Evolutionary conservation across 1,284 basidiomycete species (phyloP).

Genomic region (Athelia psychrophila): DNA sequence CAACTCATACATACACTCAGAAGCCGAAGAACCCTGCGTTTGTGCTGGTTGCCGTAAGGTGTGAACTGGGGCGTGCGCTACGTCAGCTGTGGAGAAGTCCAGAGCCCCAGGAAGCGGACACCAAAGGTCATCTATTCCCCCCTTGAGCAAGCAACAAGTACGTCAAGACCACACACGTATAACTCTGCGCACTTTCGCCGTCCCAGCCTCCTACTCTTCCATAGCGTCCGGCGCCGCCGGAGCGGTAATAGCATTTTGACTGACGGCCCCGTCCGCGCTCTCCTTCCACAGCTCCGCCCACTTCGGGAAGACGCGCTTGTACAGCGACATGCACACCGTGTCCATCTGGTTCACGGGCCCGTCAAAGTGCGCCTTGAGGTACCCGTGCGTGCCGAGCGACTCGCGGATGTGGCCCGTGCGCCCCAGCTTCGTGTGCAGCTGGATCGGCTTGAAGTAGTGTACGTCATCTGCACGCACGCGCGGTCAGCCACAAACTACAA

Average conservation of each 20-base stretch:
- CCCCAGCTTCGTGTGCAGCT: constrained; percentile 92
- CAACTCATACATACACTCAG: too few species aligned
- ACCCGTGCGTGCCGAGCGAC: constrained; percentile 96
- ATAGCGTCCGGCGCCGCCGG: constrained; percentile 11
- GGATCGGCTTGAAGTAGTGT: constrained; percentile 91
- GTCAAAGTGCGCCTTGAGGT: constrained; percentile 98
- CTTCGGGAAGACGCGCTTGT: constrained; percentile 89
- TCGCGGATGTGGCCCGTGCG: constrained; percentile 91
- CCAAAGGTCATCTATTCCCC: too few species aligned
- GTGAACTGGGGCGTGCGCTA: too few species aligned
- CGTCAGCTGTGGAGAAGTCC: too few species aligned
- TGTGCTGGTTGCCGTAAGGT: too few species aligned
- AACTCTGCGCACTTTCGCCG: too few species aligned
- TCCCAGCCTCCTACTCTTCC: too few species aligned
- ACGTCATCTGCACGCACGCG: constrained; percentile 76
- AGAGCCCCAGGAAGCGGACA: too few species aligned
- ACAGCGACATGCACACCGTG: constrained; percentile 87
- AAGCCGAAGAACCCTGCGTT: too few species aligned
- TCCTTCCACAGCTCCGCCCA: constrained; percentile 63
- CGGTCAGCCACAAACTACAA: background rate
- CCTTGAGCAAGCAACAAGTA: too few species aligned
- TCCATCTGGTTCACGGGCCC: constrained; percentile 96
- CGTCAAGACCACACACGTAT: too few species aligned
- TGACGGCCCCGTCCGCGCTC: background rate
- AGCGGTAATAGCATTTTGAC: too few species aligned